Conservation (phyloP, 306 rosid species). For the Ziziphus jujuba region DNA sequence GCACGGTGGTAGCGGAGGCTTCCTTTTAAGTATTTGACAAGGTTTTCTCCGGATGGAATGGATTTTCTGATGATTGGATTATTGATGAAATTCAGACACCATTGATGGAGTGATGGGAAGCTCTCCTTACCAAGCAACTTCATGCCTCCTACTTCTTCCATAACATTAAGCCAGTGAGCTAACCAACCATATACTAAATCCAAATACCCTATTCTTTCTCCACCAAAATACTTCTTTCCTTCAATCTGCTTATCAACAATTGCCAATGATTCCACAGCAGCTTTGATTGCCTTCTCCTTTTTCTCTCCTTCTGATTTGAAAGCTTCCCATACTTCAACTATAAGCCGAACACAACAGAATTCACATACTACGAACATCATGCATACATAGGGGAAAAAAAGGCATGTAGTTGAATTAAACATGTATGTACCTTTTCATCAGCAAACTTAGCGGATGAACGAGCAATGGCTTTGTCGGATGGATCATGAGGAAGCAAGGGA, state of each 20-base stretch:
- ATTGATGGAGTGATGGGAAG: constrained; percentile 48
- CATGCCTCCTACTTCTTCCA: constrained; percentile 8
- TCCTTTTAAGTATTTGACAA: no score
- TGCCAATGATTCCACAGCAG: no score
- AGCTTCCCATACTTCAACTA: constrained; percentile 34
- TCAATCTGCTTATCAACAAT: no score
- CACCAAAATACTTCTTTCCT: no score
- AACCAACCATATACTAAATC: no score
- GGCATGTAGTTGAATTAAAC: no score
- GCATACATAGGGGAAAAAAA: no score
- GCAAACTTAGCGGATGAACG: constrained; percentile 44
- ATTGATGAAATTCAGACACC: constrained; percentile 48
- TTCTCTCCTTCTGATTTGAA: no score
- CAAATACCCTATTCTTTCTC: no score
- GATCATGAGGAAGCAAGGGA: constrained; percentile 39
- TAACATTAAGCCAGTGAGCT: no score
- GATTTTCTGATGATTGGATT: constrained; percentile 52
- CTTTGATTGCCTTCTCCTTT: no score
- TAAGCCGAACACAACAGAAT: constrained; percentile 21
- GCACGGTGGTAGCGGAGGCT: no score
- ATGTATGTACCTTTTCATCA: constrained; percentile 23
- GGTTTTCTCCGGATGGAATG: constrained; percentile 17
- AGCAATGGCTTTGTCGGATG: constrained; percentile 35
- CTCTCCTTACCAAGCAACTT: constrained; percentile 44
- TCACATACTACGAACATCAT: not conserved